phyloP scores from a whole-genome alignment of 306 rosid species.

The Casuarina equisetifolia region DNA sequence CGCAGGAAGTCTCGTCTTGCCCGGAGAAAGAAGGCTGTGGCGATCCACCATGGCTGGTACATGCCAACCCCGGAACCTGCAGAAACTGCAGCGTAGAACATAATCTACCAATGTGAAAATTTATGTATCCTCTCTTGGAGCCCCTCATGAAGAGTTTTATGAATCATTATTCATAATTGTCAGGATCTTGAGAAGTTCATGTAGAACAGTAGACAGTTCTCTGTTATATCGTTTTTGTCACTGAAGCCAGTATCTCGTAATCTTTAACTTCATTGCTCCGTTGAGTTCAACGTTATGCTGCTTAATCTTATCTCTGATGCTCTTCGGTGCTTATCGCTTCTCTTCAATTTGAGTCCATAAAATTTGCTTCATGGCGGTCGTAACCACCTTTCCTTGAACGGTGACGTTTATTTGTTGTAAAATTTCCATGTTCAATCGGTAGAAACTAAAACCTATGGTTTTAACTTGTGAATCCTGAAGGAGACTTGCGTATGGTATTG shows the following conservation, averaged over 20 bases:
- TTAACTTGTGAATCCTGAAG: background rate
- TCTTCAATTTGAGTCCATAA: background rate
- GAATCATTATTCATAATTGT: background rate
- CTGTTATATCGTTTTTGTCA: background rate
- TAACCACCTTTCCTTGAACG: background rate
- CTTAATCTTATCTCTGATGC: background rate
- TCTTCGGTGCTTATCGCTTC: no score
- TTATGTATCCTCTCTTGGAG: background rate
- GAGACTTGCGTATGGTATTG: background rate
- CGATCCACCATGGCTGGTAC: conserved; percentile 96
- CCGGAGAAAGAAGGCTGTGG: conserved; percentile 86
- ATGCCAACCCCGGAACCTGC: conserved; percentile 55
- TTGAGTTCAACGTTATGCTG: background rate
- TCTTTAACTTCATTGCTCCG: background rate
- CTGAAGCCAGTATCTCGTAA: background rate
- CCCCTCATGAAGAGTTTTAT: background rate
- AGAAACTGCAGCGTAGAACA: conserved; percentile 41
- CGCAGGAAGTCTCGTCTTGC: conserved; percentile 90
- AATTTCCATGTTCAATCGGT: background rate
- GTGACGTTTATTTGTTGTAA: background rate
- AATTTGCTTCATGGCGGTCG: background rate
- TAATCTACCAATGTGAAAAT: background rate
- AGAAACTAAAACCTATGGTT: background rate
- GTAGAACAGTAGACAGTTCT: background rate
- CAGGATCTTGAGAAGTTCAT: background rate